Evolutionary conservation across 192 early-diverging fungal genomes (phyloP), one percentile per base, ranked within the genome.

Genomic region (Coemansia asiatica): DNA sequence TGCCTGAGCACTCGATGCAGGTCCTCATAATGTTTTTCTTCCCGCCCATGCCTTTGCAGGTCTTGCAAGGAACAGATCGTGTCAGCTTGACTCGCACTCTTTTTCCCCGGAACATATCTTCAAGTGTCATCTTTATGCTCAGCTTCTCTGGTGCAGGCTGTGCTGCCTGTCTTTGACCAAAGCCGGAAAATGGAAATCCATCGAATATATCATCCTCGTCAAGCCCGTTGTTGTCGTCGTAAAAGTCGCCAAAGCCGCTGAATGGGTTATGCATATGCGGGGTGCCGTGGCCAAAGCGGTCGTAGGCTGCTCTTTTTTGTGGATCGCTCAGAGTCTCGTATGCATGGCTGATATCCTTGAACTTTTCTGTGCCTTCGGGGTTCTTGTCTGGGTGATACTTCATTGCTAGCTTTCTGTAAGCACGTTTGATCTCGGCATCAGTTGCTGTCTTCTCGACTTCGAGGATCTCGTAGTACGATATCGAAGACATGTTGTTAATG

Each of bases 331-430:
- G 86, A 38, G 89, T 77, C 67, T 91, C 90, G 75, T 93, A 93
- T 10, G 91, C 91, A 68, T 92, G 89, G 66, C 88, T 89, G 56
- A 93, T 90, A 28, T 91, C 90, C 68, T 92, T 92, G 84, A 93
- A 93, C 76, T 85, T 78, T 56, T 92, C 89, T 26, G 83, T 85
- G 48, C 87, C 89, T 53, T 86, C 87, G 9, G 89, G 85, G 77
- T 92, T 92, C 83, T 87, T 77, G 67, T 85, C 82, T 0, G 87
- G 87, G 56, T 88, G 87, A 48, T 81, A 76, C 66, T 81, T 76
- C 66, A 89, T 85, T 26, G 88, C 88, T 58, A 87, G 78, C 47
- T 66, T 60, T 29, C 85, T 76, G 64, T 88, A 88, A n/a, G 87
- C 83, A 23, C 68, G 69, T 56, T 81, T 84, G 47, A 84, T 79